Base-by-base conservation (phyloP, 768 basidiomycete genomes). In the Rhizopogon salebrosus region DNA sequence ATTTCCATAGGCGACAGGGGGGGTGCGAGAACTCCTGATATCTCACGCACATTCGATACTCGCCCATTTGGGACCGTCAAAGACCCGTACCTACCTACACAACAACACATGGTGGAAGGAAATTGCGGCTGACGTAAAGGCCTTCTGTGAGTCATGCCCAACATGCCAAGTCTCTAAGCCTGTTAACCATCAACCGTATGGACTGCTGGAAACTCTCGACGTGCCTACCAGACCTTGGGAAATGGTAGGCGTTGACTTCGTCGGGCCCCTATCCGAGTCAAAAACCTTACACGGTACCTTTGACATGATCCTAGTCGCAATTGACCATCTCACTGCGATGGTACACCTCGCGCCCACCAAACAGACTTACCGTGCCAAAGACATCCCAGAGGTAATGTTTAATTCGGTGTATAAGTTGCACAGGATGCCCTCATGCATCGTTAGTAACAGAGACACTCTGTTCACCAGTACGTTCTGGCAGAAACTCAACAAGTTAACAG, bases 401-500 rank as follows among this genome's bases (percentile, higher is more conserved):
- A 54, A 60, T 10, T 10, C 49, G 5, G 57, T 69, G 4, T 69
- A 66, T 37, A 63, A 62, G 23, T 54, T 58, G 3, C 68, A 71
- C 57, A 71, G 72, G 1, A 39, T 71, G 5, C 72, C 66, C 0
- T 27, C 26, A 27, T 8, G 26, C 26, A 64, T 74, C 16, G 53
- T 63, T 13, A 58, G 55, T 41, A 69, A 72, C 36, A 49, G 64
- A 11, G 69, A 67, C 41, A 53, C 63, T 5, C 53, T 62, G 13
- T 71, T 72, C 53, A 71, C 66, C 1, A 63, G 64, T 14, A 36
- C 24, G 0, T 71, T 72, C 54, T 72, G 71, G 70, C 39, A 35
- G 6, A 34, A 51, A 4, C 55, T 70, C 3, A 41, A 61, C 43
- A 35, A 53, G 49, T 54, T 48, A 9, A 48, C 63, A 18, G 51